Conservation (phyloP, 805 yeast genomes). For the Wickerhamomyces queroliae region DNA sequence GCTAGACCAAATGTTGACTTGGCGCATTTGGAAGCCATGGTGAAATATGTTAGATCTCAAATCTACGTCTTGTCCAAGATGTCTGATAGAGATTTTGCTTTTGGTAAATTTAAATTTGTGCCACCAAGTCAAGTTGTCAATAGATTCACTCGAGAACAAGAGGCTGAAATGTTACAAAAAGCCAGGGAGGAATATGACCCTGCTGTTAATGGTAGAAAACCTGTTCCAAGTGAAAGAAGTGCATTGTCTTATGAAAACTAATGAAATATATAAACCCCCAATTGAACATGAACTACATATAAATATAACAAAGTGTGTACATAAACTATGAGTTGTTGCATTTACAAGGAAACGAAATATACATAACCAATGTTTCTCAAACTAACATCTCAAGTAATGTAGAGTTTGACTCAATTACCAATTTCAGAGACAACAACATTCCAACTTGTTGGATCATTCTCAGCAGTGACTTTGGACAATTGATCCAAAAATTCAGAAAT, state of each 20-base stretch:
- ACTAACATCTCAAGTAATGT: no score
- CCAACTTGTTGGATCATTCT: conserved; percentile 7
- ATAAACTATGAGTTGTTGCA: no score
- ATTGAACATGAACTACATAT: neutral
- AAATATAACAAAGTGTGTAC: no score
- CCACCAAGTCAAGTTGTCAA: conserved; percentile 76
- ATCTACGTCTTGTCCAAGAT: conserved; percentile 79
- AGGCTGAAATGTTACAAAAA: conserved; percentile 40
- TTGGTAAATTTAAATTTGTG: conserved; percentile 81
- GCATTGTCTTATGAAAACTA: conserved; percentile 42
- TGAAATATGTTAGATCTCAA: conserved; percentile 88
- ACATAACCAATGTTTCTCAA: no score
- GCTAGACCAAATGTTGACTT: conserved; percentile 78
- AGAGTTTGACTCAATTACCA: no score
- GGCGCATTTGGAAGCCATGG: conserved; percentile 79
- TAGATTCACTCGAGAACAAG: conserved; percentile 64
- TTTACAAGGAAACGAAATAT: no score
- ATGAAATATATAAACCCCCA: neutral
- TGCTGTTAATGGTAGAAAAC: conserved; percentile 26
- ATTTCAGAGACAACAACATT: neutral
- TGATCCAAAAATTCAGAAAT: conserved; percentile 8
- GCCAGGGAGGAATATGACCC: conserved; percentile 46
- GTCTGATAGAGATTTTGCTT: conserved; percentile 89
- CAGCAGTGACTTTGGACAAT: conserved; percentile 2
- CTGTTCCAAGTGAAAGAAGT: conserved; percentile 58